phyloP scores from a whole-genome alignment of 2,329 filamentous ascomycete genomes.

The Colletotrichum graminicola region DNA sequence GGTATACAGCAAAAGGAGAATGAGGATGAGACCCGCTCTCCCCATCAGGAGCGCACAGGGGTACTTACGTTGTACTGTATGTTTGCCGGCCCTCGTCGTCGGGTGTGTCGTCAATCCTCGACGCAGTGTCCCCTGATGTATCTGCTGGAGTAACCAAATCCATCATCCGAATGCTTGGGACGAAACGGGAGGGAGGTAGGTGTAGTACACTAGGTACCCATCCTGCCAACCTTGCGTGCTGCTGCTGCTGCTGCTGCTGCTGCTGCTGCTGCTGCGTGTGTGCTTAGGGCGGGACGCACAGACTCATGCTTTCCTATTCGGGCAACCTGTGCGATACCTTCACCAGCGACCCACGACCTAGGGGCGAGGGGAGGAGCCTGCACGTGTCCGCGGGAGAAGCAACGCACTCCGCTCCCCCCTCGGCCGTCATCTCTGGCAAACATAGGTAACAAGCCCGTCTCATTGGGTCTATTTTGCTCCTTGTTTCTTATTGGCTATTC shows the following conservation, averaged over 20 bases:
- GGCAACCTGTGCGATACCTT: slow-evolving; percentile 38
- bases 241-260: too few species aligned
- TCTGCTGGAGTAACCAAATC: slow-evolving; percentile 14
- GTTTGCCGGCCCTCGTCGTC: slow-evolving; percentile 13
- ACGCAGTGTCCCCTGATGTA: neutral
- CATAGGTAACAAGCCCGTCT: neutral
- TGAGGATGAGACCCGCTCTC: neutral
- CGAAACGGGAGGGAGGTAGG: too few species aligned
- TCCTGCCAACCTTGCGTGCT: too few species aligned
- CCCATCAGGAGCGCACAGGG: neutral
- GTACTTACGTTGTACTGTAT: neutral
- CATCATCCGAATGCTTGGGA: slow-evolving; percentile 40
- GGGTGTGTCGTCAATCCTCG: neutral
- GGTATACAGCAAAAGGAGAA: neutral
- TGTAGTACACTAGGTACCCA: too few species aligned
- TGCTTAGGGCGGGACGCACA: slow-evolving; percentile 13
- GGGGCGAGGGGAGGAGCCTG: neutral
- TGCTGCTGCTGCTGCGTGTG: too few species aligned
- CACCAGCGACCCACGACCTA: neutral
- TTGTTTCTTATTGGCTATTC: slow-evolving; percentile 23
- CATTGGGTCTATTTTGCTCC: neutral
- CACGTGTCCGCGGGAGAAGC: neutral
- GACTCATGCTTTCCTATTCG: slow-evolving; percentile 16
- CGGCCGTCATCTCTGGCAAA: neutral
- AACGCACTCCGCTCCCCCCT: neutral